Evolutionary conservation across 148 eudicot genomes (phyloP).

Genomic region (Rhododendron mucronatum): DNA sequence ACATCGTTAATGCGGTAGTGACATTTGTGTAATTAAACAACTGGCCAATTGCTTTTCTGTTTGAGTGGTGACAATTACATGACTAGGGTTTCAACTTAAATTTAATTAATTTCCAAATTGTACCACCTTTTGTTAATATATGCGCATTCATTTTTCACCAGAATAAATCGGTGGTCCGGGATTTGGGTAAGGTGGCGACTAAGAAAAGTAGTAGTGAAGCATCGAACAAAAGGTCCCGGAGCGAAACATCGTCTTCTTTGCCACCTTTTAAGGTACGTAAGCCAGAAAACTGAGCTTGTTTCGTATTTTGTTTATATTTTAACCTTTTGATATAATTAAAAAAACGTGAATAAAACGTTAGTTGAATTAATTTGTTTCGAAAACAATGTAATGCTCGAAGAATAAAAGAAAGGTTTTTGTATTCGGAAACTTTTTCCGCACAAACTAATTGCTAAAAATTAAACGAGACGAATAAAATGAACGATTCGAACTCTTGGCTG

Average conservation of each 20-base stretch:
- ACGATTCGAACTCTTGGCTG: background rate
- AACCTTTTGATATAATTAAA: too few relatives aligned
- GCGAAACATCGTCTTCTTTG: conserved; percentile 63
- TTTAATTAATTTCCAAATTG: background rate
- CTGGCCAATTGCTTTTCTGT: background rate
- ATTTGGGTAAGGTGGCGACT: conserved; percentile 20
- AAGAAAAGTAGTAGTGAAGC: conserved; percentile 54
- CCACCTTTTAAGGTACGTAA: conserved; percentile 83
- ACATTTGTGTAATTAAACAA: background rate
- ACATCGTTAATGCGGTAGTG: background rate
- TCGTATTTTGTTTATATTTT: background rate
- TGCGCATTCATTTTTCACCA: background rate
- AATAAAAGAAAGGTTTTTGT: background rate
- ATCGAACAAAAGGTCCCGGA: conserved; percentile 63
- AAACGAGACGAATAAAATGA: background rate
- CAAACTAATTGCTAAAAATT: too few relatives aligned
- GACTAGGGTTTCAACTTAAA: background rate
- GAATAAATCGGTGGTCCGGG: conserved; percentile 41
- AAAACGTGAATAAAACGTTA: too few relatives aligned
- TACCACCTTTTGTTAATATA: background rate
- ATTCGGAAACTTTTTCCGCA: background rate
- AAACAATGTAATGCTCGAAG: background rate
- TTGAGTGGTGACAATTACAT: background rate
- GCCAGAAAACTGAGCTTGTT: background rate
- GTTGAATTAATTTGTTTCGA: background rate